phyloP scores from a whole-genome alignment of 305 asterid genomes.

The Fraxinus sp. region DNA sequence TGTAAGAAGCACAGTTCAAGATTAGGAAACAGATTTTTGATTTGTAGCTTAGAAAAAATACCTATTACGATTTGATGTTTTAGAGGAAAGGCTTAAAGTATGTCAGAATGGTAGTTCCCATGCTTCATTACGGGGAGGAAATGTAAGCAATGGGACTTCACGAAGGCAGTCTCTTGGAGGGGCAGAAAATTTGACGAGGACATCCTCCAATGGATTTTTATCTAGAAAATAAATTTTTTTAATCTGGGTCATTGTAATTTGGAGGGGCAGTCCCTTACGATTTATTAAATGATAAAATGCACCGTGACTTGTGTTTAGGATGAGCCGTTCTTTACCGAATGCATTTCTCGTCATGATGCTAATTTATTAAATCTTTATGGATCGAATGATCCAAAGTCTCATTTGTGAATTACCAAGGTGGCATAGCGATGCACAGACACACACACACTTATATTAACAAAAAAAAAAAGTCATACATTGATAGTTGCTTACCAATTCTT shows the following conservation, averaged over 20 bases:
- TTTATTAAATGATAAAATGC: too few relatives aligned
- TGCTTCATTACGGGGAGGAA: slow-evolving; percentile 46
- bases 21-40: too few relatives aligned
- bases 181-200: slow-evolving; percentile 46
- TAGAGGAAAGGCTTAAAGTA: slow-evolving; percentile 76
- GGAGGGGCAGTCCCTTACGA: too few relatives aligned
- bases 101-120: slow-evolving; percentile 42
- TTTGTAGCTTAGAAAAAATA: slow-evolving; percentile 57
- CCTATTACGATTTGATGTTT: slow-evolving; percentile 74
- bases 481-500: slow-evolving; percentile 14
- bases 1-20: too few relatives aligned
- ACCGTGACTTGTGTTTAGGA: too few relatives aligned
- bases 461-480: background rate
- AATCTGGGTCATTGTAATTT: slow-evolving; percentile 29
- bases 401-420: too few relatives aligned
- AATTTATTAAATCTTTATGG: too few relatives aligned
- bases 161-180: slow-evolving; percentile 64
- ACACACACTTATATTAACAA: background rate
- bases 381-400: too few relatives aligned
- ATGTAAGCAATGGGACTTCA: slow-evolving; percentile 43
- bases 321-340: too few relatives aligned
- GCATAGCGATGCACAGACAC: too few relatives aligned
- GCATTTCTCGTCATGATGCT: too few relatives aligned
- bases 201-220: slow-evolving; percentile 50
- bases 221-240: slow-evolving; percentile 35